Conservation (phyloP, 805 yeast genomes). For the Jamesozyma piceae region DNA sequence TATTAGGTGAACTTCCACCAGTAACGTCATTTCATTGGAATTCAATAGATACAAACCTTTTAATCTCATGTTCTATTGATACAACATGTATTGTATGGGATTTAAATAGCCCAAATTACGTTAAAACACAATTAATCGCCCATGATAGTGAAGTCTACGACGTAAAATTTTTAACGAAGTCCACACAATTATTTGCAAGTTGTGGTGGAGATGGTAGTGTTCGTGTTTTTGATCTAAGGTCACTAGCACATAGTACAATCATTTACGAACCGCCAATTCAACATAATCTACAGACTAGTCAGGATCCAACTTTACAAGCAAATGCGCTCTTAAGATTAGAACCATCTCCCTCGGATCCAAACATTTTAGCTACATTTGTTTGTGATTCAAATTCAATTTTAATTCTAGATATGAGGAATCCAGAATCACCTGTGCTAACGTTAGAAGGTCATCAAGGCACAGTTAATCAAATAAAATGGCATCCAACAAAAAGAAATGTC, state of each 20-base stretch:
- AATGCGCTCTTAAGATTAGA: conserved; percentile 67
- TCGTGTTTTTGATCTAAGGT: conserved; percentile 80
- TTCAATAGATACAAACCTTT: conserved; percentile 50
- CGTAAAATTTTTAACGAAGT: conserved; percentile 69
- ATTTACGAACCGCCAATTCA: conserved; percentile 65
- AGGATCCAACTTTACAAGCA: conserved; percentile 18
- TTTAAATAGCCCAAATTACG: conserved; percentile 38
- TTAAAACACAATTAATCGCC: conserved; percentile 89
- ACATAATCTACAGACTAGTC: background rate
- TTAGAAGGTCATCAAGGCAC: conserved; percentile 60
- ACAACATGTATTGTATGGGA: conserved; percentile 98
- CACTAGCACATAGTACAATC: conserved; percentile 88
- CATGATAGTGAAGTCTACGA: conserved; percentile 94
- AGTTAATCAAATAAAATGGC: conserved; percentile 75
- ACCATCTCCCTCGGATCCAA: conserved; percentile 70
- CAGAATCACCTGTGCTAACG: conserved; percentile 69
- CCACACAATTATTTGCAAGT: conserved; percentile 68
- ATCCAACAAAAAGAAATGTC: conserved; percentile 54
- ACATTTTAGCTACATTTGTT: conserved; percentile 76
- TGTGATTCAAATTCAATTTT: conserved; percentile 56
- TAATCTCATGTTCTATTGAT: conserved; percentile 83
- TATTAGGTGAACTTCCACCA: conserved; percentile 54
- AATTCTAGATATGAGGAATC: conserved; percentile 76
- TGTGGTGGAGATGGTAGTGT: conserved; percentile 95
- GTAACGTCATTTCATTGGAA: conserved; percentile 94